Evolutionary conservation across 768 basidiomycete species (phyloP).

Genomic region (Suillus cothurnatus): DNA sequence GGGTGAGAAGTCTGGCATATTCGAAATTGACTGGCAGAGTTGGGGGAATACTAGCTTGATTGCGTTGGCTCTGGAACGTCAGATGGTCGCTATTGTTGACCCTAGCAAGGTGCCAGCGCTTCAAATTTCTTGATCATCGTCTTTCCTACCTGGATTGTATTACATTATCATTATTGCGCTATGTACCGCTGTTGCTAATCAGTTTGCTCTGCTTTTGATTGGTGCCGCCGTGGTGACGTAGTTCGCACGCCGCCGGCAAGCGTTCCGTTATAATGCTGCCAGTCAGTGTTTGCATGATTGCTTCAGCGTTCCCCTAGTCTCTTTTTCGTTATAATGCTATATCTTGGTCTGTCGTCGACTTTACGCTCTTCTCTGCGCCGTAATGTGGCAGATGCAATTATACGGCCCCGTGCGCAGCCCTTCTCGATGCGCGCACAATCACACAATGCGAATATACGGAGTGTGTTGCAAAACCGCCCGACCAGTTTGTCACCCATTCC

Average conservation of each 20-base stretch:
- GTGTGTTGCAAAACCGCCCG: constrained; percentile 33
- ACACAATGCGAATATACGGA: constrained; percentile 32
- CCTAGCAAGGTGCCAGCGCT: constrained; percentile 46
- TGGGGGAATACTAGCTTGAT: constrained; percentile 57
- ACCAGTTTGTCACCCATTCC: constrained; percentile 22
- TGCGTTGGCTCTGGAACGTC: constrained; percentile 69
- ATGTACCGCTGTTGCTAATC: constrained; percentile 5
- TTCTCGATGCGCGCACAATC: constrained; percentile 25
- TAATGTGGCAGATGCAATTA: constrained; percentile 22
- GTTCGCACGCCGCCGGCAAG: constrained; percentile 1
- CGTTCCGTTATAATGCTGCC: not conserved
- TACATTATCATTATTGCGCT: constrained; percentile 11
- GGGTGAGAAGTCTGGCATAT: constrained; percentile 65
- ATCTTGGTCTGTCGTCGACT: constrained; percentile 12
- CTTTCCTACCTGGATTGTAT: not conserved
- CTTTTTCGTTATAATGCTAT: constrained; percentile 20
- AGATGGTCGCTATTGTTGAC: constrained; percentile 70
- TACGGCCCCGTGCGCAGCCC: constrained; percentile 20
- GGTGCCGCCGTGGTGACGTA: constrained; percentile 2
- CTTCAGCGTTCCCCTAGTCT: not conserved
- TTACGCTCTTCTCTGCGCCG: constrained; percentile 23
- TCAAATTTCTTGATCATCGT: not conserved
- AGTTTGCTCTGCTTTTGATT: not conserved
- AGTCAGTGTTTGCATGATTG: not conserved
- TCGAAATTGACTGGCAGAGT: constrained; percentile 77